A percentile compares a stretch with the other conserved stretches of the same genome.
Evolutionary conservation across 2,329 filamentous ascomycete species (phyloP).

Genomic region (Botryotinia narcissicola): DNA sequence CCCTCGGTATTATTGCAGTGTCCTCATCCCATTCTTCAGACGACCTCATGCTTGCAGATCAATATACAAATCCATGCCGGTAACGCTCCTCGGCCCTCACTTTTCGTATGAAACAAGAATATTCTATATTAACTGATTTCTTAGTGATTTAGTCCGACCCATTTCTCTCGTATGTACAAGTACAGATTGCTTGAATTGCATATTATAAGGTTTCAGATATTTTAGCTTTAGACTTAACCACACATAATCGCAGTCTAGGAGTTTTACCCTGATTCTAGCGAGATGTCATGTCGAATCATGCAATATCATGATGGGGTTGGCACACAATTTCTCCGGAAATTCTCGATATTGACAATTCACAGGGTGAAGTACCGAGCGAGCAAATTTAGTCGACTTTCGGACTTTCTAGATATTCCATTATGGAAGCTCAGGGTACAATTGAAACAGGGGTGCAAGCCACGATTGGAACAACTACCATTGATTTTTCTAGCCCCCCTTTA

Average conservation of each 20-base stretch:
- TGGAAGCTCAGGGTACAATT: background rate
- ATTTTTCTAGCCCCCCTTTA: background rate
- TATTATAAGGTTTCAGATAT: background rate
- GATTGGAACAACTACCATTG: background rate
- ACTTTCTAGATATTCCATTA: background rate
- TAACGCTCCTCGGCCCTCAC: background rate
- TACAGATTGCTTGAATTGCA: background rate
- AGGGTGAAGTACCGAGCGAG: background rate
- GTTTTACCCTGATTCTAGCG: background rate
- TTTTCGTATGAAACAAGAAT: background rate
- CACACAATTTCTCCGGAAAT: background rate
- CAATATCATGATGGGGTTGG: background rate
- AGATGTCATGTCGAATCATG: background rate
- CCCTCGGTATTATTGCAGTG: background rate
- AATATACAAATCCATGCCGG: background rate
- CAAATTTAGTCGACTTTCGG: fast-evolving
- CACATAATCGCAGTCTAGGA: background rate
- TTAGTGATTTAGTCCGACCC: no score
- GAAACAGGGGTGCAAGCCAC: background rate
- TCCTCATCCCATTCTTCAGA: background rate
- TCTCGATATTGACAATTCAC: background rate
- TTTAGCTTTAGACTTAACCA: background rate
- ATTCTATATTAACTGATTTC: background rate
- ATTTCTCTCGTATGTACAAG: no score
- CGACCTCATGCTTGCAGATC: background rate